A percentile compares a stretch with the other conserved stretches of the same genome.
These are phyloP conservation scores for Serpula lacrymans DNA, from an alignment of 768 basidiomycete species.

Conservation along the genomic window DNA sequence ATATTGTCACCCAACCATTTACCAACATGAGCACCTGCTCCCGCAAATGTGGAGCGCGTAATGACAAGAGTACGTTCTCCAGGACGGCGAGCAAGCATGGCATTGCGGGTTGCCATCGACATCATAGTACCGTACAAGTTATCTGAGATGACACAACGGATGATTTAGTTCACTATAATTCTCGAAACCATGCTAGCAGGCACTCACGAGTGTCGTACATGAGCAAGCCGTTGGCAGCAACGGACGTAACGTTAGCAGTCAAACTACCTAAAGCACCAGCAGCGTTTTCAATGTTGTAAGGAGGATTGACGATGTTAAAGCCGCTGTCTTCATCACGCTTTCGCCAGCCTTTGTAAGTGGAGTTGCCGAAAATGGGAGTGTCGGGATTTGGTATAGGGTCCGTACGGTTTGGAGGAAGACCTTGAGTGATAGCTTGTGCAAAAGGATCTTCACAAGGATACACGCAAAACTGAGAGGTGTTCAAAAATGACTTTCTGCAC, in stretches of 20 bases:
- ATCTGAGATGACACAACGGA: constrained; percentile 25
- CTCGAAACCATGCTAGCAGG: background rate
- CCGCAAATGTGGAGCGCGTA: constrained; percentile 72
- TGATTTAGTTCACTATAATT: background rate
- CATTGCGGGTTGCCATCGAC: constrained; percentile 57
- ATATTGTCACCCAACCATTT: constrained; percentile 76
- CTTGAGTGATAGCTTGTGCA: constrained; percentile 49
- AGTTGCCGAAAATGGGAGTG: constrained; percentile 46
- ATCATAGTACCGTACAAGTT: constrained; percentile 74
- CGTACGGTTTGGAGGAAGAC: constrained; percentile 51
- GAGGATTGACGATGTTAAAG: constrained; percentile 45
- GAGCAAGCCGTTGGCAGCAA: constrained; percentile 54
- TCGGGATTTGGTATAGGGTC: constrained; percentile 50
- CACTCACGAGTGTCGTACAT: constrained; percentile 53
- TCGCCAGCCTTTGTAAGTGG: constrained; percentile 8
- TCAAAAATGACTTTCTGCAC: background rate
- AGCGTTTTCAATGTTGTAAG: constrained; percentile 59
- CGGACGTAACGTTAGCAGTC: constrained; percentile 48
- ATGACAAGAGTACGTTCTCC: constrained; percentile 60
- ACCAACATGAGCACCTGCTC: constrained; percentile 62
- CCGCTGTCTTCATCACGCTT: constrained; percentile 23
- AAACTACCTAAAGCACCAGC: constrained; percentile 49
- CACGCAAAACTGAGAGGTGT: constrained; percentile 50
- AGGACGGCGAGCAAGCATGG: constrained; percentile 61
- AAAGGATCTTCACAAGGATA: constrained; percentile 60